These are phyloP conservation scores for Basipetospora chlamydospora DNA, from an alignment of 2,329 filamentous ascomycete species.

Conservation along the genomic window DNA sequence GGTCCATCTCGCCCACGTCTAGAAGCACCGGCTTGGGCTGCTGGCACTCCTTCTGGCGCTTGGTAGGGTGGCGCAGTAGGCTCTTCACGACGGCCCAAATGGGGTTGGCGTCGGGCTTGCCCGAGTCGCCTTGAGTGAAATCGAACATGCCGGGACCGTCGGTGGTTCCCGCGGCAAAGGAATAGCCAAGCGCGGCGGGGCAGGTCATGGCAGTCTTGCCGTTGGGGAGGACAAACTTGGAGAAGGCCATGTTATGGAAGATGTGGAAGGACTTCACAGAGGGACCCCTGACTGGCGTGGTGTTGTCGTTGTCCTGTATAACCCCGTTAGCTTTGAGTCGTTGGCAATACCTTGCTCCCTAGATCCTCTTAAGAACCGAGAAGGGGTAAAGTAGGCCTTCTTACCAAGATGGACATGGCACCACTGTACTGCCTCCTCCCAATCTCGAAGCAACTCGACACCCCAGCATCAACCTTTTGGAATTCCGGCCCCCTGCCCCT, in stretches of 20 bases:
- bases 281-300: conserved; percentile 42
- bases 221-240: conserved; percentile 57
- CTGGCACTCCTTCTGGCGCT: conserved; percentile 61
- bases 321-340: conserved; percentile 3
- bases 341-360: not conserved
- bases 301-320: not conserved
- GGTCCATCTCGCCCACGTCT: conserved; percentile 63
- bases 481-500: conserved; percentile 58
- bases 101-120: conserved; percentile 53
- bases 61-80: conserved; percentile 52
- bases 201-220: conserved; percentile 60
- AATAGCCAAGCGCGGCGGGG: conserved; percentile 73
- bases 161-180: conserved; percentile 79
- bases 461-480: conserved; percentile 51
- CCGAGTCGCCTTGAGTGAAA: conserved; percentile 71
- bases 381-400: too few relatives aligned
- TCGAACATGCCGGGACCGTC: conserved; percentile 82
- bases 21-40: conserved; percentile 70
- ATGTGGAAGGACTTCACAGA: conserved; percentile 67
- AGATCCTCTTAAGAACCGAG: too few relatives aligned
- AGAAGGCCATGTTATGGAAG: conserved; percentile 64
- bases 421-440: conserved; percentile 51
- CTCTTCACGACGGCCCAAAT: conserved; percentile 64
- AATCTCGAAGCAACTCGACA: conserved; percentile 64
- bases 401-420: conserved; percentile 24